Conservation (phyloP, 495 filamentous ascomycete genomes). For the Acidomyces sp. region DNA sequence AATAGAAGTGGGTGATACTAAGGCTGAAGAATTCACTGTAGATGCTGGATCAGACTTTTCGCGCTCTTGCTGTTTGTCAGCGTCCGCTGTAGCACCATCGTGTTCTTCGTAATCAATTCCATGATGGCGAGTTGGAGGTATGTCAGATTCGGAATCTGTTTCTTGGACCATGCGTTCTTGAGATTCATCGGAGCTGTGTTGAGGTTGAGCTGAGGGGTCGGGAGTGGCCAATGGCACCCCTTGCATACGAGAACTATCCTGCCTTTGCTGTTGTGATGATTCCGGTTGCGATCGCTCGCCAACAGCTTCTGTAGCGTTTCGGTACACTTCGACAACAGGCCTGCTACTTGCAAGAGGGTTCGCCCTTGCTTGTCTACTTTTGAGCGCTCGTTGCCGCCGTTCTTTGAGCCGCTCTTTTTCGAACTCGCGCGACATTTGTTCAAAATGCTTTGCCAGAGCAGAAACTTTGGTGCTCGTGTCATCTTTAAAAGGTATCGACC, state of each 20-base stretch:
- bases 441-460: conserved; percentile 83
- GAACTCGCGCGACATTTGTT: conserved; percentile 90
- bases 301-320: conserved; percentile 82
- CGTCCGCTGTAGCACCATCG: conserved; percentile 60
- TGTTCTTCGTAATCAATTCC: conserved; percentile 52
- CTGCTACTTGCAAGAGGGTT: conserved; percentile 86
- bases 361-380: conserved; percentile 63
- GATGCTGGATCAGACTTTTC: conserved; percentile 41
- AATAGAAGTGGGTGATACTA: conserved; percentile 37
- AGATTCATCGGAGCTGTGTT: conserved; percentile 5
- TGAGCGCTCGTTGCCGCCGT: conserved; percentile 66
- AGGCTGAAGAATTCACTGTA: conserved; percentile 27
- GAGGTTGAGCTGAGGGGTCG: neutral
- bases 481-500: conserved; percentile 56
- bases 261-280: neutral
- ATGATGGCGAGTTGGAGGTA: conserved; percentile 19
- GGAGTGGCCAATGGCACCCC: neutral
- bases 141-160: conserved; percentile 1
- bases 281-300: conserved; percentile 43
- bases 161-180: neutral
- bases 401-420: conserved; percentile 88
- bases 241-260: neutral
- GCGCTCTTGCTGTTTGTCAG: conserved; percentile 48
- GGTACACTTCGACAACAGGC: conserved; percentile 90
- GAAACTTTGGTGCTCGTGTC: conserved; percentile 52